Evolutionary conservation across 2,329 filamentous ascomycete species (phyloP), one percentile per base, ranked within the genome.

Genomic region (Aspergillus oerlinghausenensis): DNA sequence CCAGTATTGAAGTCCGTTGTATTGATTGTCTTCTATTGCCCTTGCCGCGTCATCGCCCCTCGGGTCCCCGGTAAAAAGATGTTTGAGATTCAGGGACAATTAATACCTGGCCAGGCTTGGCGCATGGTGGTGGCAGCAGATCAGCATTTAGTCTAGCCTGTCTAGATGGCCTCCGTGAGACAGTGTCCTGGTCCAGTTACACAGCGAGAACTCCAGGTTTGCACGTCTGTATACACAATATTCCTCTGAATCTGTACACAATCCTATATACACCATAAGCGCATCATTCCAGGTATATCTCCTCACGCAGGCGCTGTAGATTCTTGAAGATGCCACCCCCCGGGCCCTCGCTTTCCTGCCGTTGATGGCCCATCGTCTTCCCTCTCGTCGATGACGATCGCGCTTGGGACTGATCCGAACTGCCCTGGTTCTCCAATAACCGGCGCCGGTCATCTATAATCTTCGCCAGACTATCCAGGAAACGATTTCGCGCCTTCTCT

Each of bases 391-490:
- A 56, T n/a, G 32, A 32, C 11, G 25, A 29, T 25, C 42, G 42
- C 45, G 52, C 52, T 40, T 61, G 58, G 23, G 61, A 65, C 60
- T 70, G 56, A 59, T 59, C 59, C 52, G 62, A 77, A 76, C 51
- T 62, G 60, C 63, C 60, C 59, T 72, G 73, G 52, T 67, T 75
- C 49, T 81, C 80, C 43, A 82, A 56, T 1, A 71, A 72, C 61
- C 71, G 80, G 61, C 78, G 77, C 63, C 79, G 78, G 25, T 97
- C 93, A 68, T 97, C 92, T 1, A 96, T 90, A 74, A 90, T 82
- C 77, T 86, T 91, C 35, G 86, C 85, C 65, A 99, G 73, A 52
- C 83, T 82, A 62, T 97, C 93, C 19, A 99, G 87, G 70, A 97
- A 92, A 67, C 85, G 89, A 9, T 77, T 77, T 53, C 94, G 81